phyloP scores from a whole-genome alignment of 768 basidiomycete genomes.

The Pleurotus djamor region DNA sequence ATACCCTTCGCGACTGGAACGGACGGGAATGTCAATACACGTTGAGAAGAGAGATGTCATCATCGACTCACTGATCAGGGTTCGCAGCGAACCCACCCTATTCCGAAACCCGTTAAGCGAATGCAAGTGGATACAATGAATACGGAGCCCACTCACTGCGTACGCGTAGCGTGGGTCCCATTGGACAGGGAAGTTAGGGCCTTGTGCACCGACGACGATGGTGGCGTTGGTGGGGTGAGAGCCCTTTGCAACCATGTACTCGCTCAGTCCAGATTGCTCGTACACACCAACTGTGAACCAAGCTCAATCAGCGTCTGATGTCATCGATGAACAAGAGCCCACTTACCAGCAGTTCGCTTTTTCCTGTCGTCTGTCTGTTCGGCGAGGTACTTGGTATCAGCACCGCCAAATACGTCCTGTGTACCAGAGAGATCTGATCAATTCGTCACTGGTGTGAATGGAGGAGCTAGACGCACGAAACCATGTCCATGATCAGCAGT shows the following conservation, averaged over 20 bases:
- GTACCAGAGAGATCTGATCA: neutral
- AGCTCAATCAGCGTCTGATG: neutral
- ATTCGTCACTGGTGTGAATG: neutral
- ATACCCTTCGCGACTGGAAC: conserved; percentile 31
- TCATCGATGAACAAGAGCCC: neutral
- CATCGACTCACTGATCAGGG: conserved; percentile 34
- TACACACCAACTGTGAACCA: conserved; percentile 32
- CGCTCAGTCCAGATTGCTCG: conserved; percentile 33
- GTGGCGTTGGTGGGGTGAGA: conserved; percentile 36
- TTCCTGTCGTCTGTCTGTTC: conserved; percentile 28
- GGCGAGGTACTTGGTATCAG: conserved; percentile 35
- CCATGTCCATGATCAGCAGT: conserved; percentile 48
- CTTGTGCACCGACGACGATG: conserved; percentile 33
- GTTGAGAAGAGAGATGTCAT: neutral
- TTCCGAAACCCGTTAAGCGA: neutral
- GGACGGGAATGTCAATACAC: neutral
- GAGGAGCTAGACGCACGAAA: conserved; percentile 25
- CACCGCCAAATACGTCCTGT: conserved; percentile 41
- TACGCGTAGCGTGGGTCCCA: conserved; percentile 41
- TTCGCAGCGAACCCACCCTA: conserved; percentile 38
- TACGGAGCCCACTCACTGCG: conserved; percentile 21
- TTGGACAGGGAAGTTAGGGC: conserved; percentile 41
- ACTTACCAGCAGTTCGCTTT: conserved; percentile 27
- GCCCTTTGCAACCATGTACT: conserved; percentile 35
- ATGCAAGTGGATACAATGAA: neutral